Evolutionary conservation across 345 rosid species (phyloP), one percentile per base, ranked within the genome.

Genomic region (Carallia pectinifolia): DNA sequence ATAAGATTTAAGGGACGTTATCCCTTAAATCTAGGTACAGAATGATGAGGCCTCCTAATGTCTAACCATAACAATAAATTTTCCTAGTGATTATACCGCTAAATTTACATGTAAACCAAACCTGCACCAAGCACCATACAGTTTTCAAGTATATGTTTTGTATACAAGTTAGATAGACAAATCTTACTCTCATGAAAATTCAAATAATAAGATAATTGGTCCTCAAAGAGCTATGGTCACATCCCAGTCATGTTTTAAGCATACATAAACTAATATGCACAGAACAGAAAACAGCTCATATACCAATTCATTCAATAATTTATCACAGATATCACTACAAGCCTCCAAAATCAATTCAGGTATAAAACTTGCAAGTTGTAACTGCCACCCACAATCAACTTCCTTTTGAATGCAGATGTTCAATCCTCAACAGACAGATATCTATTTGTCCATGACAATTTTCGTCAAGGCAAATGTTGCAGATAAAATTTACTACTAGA

Each of bases 251-350:
- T 17, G 36, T 40, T 40, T 44, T 44, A 9, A 27, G 34, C 18
- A 29, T 15, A 12, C 47, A 64, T 44, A 7, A 33, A 58, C 36
- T 13, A 27, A 29, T 4, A 34, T 16, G 31, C 23, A 16, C 53
- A 36, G 55, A 44, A 44, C 30, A 59, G 72, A 40, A 68, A 27
- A 67, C 23, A 23, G 38, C 23, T 44, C 40, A 59, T 18, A 38
- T 10, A 37, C 59, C 12, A 34, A 6, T 15, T 47, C 58, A 33
- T 58, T 8, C 15, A 44, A 12, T 29, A 40, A 47, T 44, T 33
- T 30, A 7, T 44, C n/a, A 13, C 58, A 68, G 44, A 61, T 50
- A n/a, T 8, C 5, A 38, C 27, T 15, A 70, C 16, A 70, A 50
- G 59, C 52, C 37, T 52, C 36, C 8, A 5, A 54, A 18, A 47